phyloP scores from a whole-genome alignment of 768 basidiomycete genomes.

The Pholiota conissans region DNA sequence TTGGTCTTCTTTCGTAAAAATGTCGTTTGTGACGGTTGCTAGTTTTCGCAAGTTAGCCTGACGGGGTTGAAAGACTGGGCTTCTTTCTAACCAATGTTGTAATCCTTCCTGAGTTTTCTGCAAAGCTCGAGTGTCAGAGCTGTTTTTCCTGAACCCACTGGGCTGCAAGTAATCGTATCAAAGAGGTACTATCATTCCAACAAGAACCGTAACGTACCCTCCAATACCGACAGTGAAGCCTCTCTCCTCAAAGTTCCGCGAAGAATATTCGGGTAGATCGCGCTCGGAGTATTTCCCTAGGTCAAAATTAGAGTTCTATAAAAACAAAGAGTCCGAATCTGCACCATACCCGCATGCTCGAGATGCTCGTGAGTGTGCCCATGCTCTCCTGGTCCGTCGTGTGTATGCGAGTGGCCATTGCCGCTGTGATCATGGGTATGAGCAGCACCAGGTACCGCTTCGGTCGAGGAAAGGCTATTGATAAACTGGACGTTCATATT shows the following conservation, averaged over 20 bases:
- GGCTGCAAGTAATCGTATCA: constrained; percentile 48
- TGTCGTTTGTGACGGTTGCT: constrained; percentile 98
- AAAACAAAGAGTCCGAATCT: neutral
- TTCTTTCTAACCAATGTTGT: constrained; percentile 76
- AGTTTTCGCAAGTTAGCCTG: neutral
- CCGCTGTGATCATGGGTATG: constrained; percentile 62
- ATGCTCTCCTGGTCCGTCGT: constrained; percentile 54
- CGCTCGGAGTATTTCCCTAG: constrained; percentile 90
- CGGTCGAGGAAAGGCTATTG: constrained; percentile 54
- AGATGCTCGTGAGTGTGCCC: constrained; percentile 95
- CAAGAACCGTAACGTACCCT: constrained; percentile 55
- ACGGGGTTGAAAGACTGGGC: neutral
- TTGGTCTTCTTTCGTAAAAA: constrained; percentile 97
- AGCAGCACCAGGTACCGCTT: constrained; percentile 28
- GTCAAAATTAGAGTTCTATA: neutral
- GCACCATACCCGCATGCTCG: constrained; percentile 72
- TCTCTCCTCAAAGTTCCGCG: constrained; percentile 85
- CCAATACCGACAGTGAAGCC: constrained; percentile 99
- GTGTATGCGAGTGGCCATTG: constrained; percentile 20
- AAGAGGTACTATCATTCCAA: neutral
- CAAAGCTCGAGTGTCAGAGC: constrained; percentile 92
- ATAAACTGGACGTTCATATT: constrained; percentile 74
- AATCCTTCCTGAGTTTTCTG: constrained; percentile 72
- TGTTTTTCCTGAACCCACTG: constrained; percentile 98
- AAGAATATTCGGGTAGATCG: constrained; percentile 86